Evolutionary conservation across 768 basidiomycete genomes (phyloP).

Genomic region (Lactifluus subvellereus): DNA sequence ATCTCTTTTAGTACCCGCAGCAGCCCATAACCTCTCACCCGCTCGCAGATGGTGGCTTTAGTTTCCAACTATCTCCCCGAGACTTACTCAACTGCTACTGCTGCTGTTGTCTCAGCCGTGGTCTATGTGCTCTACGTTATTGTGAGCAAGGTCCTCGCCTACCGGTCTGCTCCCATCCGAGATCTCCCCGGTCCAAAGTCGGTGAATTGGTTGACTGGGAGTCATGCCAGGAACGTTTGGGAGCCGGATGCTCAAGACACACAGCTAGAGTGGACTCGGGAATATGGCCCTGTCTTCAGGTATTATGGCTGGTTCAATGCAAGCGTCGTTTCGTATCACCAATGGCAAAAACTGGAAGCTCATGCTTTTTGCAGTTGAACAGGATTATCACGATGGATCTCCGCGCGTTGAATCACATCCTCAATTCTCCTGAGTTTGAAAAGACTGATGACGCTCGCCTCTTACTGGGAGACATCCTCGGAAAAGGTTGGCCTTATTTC

Average conservation of each 20-base stretch:
- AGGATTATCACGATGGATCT: conserved; percentile 2
- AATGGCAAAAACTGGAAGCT: not conserved
- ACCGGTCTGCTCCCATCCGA: conserved; percentile 1
- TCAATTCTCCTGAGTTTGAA: conserved; percentile 16
- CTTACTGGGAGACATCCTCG: not conserved
- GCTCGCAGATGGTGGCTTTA: not conserved
- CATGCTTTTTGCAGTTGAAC: not conserved
- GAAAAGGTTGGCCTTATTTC: conserved; percentile 9
- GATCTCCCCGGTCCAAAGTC: conserved; percentile 17
- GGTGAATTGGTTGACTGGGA: conserved; percentile 15
- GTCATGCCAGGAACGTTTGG: conserved; percentile 3
- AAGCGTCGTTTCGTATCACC: not conserved
- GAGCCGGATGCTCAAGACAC: conserved; percentile 6
- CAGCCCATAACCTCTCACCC: no score
- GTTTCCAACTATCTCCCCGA: not conserved
- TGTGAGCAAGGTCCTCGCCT: not conserved
- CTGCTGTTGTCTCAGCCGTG: not conserved
- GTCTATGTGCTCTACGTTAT: conserved; percentile 2
- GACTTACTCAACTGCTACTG: not conserved
- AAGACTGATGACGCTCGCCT: not conserved
- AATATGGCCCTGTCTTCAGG: conserved; percentile 12
- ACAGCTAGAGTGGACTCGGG: conserved; percentile 9
- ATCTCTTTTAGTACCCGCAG: not conserved
- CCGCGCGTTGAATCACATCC: conserved; percentile 15
- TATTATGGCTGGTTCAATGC: conserved; percentile 18